These are phyloP conservation scores for Colletotrichum cereale DNA, from an alignment of 2,329 filamentous ascomycete genomes.

Conservation along the genomic window DNA sequence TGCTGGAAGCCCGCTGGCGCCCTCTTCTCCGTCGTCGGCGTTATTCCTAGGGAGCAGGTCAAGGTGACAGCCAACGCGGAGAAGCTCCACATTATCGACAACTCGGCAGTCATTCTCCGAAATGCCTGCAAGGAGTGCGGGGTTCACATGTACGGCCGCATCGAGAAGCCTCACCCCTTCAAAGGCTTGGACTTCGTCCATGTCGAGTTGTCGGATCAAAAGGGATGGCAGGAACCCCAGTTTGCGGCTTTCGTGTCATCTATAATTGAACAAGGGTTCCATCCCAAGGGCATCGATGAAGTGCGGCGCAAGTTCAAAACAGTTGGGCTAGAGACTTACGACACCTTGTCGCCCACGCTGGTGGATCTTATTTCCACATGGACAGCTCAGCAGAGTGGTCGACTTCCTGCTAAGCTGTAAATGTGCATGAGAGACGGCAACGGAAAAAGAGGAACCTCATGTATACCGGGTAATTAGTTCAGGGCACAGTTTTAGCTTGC, in stretches of 20 bases:
- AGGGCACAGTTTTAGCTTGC: not conserved
- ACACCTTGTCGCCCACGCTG: slow-evolving; percentile 70
- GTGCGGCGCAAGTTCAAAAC: slow-evolving; percentile 66
- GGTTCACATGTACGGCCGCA: slow-evolving; percentile 73
- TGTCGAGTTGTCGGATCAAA: slow-evolving; percentile 68
- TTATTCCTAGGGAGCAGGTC: slow-evolving; percentile 68
- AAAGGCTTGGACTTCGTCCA: slow-evolving; percentile 79
- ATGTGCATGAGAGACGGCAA: not conserved
- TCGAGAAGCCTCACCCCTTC: slow-evolving; percentile 74
- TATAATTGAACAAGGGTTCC: slow-evolving; percentile 76
- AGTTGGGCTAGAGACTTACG: slow-evolving; percentile 72
- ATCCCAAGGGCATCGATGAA: slow-evolving; percentile 65
- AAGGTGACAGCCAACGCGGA: slow-evolving; percentile 67
- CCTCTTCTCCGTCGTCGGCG: slow-evolving; percentile 74
- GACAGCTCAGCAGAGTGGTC: slow-evolving; percentile 62
- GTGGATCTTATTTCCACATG: slow-evolving; percentile 73
- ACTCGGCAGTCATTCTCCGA: slow-evolving; percentile 69
- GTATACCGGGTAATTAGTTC: not conserved
- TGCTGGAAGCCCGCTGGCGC: slow-evolving; percentile 77
- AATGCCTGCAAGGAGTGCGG: slow-evolving; percentile 72
- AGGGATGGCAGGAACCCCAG: slow-evolving; percentile 79
- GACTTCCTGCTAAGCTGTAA: slow-evolving; percentile 36
- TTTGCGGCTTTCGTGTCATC: slow-evolving; percentile 77
- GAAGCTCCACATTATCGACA: slow-evolving; percentile 70
- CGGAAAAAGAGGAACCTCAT: too few relatives aligned